These are phyloP conservation scores for Ustilago loliicola DNA, from an alignment of 1,284 basidiomycete species.

Conservation along the genomic window DNA sequence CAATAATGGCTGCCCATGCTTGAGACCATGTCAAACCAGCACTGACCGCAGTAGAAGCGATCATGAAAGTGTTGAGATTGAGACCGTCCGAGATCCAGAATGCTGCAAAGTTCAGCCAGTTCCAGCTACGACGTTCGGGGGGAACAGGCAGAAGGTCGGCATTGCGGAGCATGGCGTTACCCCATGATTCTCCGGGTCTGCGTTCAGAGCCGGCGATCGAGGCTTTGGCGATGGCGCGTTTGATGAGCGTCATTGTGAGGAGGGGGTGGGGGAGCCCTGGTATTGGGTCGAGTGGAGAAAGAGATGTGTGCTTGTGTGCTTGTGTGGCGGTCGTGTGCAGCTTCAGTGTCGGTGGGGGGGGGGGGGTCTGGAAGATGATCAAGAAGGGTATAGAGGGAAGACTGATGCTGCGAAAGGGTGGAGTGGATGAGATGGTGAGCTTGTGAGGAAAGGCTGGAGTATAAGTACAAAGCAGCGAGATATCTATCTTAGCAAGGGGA, in stretches of 20 bases:
- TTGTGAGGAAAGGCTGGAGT: not conserved
- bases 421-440: not conserved
- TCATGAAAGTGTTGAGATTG: constrained; percentile 62
- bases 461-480: not conserved
- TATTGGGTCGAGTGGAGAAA: not conserved
- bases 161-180: constrained; percentile 51
- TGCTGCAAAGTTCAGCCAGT: constrained; percentile 46
- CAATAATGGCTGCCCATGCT: constrained; percentile 59
- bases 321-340: no score
- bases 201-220: constrained; percentile 46
- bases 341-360: not conserved
- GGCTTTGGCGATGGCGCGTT: constrained; percentile 35
- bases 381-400: not conserved
- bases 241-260: constrained; percentile 33
- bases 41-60: constrained; percentile 41
- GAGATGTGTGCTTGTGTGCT: no score
- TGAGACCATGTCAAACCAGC: constrained; percentile 62
- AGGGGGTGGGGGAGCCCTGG: not conserved
- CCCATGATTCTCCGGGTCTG: constrained; percentile 40
- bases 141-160: constrained; percentile 59
- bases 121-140: constrained; percentile 58
- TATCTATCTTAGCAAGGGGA: no score
- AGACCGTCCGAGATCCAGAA: constrained; percentile 67
- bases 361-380: not conserved
- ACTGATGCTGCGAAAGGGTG: not conserved